Base-by-base conservation (phyloP, 345 rosid genomes). In the Aquilaria sinensis region DNA sequence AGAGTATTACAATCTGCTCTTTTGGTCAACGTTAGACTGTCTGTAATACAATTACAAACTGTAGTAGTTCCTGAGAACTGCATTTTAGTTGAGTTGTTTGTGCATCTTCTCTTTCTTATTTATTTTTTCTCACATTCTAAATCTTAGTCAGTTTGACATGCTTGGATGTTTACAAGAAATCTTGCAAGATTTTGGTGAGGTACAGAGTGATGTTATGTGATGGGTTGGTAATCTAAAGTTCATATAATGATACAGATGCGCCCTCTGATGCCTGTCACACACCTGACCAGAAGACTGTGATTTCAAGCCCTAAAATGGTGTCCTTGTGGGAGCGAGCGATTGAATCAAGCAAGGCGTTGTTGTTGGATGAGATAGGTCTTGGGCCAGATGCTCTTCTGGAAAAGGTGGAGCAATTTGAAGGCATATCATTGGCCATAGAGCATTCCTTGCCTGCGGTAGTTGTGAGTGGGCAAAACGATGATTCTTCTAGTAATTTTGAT, bases 291-390 rank as follows among this genome's bases (percentile, higher is more conserved):
- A 70, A 64, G 57, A 59, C 55, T 37, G 76, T 72, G 65, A 75
- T 71, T 54, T 87, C 89, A 54, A 86, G 89, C 78, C 91, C 92
- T 49, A 83, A 88, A 80, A 90, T 88, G 97, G 75, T 78, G 67
- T 82, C 83, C 31, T 76, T 83, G 10, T 90, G 97, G 97, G 70
- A 82, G 65, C 78, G 72, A 30, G 95, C 96, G 1, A 60, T 86
- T 10, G 90, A 84, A 53, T 80, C 86, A 23, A 84, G 75, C 61
- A 90, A 86, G 70, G 95, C 97, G 10, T 63, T 83, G 56, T 31
- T 86, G 62, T 75, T 88, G 57, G 86, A 85, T 53, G 78, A 83
- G 69, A 70, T 70, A 12, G 60, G 79, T 71, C 77, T 85, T 14
- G 73, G 78, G 53, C 98, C 94, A 0, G 90, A 93, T 68, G 81